Conservation (phyloP, 768 basidiomycete species). For the Rhodotorula babjevae region DNA sequence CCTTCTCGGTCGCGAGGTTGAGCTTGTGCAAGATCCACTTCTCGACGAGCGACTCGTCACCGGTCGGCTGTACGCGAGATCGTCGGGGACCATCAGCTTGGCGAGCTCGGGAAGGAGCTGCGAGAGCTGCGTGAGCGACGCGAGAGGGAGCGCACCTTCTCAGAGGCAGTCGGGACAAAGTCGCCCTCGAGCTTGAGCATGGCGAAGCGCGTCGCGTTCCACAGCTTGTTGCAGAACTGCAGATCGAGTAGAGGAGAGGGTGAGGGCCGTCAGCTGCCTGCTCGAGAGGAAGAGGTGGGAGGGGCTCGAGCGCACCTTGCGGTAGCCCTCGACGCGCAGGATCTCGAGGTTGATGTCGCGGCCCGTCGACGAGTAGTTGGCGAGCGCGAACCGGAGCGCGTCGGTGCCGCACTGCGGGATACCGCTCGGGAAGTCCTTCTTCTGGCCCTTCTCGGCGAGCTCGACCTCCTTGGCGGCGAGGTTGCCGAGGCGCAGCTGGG, state of each 20-base stretch:
- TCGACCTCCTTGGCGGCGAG: conserved; percentile 85
- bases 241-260: too few species aligned
- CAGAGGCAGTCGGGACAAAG: conserved; percentile 67
- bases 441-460: conserved; percentile 90
- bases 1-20: conserved; percentile 68
- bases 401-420: conserved; percentile 99
- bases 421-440: conserved; percentile 98
- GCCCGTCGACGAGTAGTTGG: conserved; percentile 87
- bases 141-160: conserved; percentile 65
- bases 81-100: too few species aligned
- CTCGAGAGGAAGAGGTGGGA: neutral
- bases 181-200: conserved; percentile 87
- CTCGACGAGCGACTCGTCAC: conserved; percentile 85
- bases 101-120: too few species aligned
- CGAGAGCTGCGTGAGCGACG: too few species aligned
- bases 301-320: conserved; percentile 55
- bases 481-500: conserved; percentile 83
- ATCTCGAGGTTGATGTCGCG: conserved; percentile 98
- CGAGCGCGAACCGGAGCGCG: conserved; percentile 88
- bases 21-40: conserved; percentile 93
- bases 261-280: too few species aligned
- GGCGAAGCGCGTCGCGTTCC: conserved; percentile 99
- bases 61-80: conserved; percentile 81
- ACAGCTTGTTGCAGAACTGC: conserved; percentile 94
- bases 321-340: conserved; percentile 89